These are phyloP conservation scores for Lachancea nothofagi DNA, from an alignment of 805 yeast genomes.

Conservation along the genomic window DNA sequence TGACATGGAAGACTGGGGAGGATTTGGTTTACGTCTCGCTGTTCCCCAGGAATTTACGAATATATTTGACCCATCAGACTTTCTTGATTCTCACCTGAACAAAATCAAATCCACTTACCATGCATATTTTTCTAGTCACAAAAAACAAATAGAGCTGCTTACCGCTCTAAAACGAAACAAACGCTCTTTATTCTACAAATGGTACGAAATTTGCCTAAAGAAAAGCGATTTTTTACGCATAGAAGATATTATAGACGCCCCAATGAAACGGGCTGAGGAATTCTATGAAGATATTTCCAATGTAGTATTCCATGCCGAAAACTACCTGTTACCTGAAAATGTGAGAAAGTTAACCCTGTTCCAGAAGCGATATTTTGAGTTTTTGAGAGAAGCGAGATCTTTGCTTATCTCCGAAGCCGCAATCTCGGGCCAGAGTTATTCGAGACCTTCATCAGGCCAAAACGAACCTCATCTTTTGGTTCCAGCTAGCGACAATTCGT, in stretches of 20 bases:
- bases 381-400: neutral
- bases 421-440: neutral
- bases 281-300: conserved; percentile 14
- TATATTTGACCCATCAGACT: conserved; percentile 3
- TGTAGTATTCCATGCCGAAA: neutral
- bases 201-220: conserved; percentile 34
- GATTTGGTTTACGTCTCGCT: neutral
- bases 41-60: conserved; percentile 2
- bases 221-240: conserved; percentile 26
- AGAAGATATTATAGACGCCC: conserved; percentile 31
- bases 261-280: conserved; percentile 30
- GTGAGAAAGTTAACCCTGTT: neutral
- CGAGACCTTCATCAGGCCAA: neutral
- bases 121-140: conserved; percentile 31
- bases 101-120: conserved; percentile 33
- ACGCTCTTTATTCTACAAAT: conserved; percentile 20
- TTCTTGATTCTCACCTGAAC: conserved; percentile 29
- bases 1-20: neutral
- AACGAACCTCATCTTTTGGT: neutral
- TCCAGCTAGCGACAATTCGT: neutral
- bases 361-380: neutral
- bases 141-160: conserved; percentile 29
- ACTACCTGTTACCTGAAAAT: neutral
- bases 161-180: conserved; percentile 17
- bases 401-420: neutral